These are phyloP conservation scores for Platanthera zijinensis DNA, from an alignment of 106 monocot species.

Conservation along the genomic window DNA sequence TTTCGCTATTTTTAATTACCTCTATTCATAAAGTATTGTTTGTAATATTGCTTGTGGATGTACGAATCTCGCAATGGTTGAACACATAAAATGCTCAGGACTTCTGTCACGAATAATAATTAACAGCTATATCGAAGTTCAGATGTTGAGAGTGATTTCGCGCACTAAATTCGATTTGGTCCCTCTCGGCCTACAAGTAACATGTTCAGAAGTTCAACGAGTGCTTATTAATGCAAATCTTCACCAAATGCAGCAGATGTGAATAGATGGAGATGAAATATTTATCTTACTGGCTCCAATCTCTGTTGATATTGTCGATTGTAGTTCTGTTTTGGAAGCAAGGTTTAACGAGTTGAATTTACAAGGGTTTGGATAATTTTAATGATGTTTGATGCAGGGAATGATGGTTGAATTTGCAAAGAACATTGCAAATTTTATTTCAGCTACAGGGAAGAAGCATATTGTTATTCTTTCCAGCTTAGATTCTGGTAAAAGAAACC, in stretches of 20 bases:
- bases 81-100: too few species aligned
- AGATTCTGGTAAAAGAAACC: slow-evolving; percentile 79
- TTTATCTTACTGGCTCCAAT: neutral
- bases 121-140: too few species aligned
- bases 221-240: too few species aligned
- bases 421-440: slow-evolving; percentile 58
- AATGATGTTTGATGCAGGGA: slow-evolving; percentile 44
- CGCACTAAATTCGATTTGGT: too few species aligned
- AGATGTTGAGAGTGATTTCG: too few species aligned
- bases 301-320: neutral
- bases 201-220: too few species aligned
- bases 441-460: slow-evolving; percentile 61
- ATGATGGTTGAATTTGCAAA: slow-evolving; percentile 87
- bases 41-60: too few species aligned
- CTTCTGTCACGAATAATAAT: too few species aligned
- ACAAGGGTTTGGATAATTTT: neutral
- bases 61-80: too few species aligned
- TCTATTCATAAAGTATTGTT: too few species aligned
- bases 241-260: neutral
- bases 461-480: slow-evolving; percentile 84
- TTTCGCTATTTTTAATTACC: too few species aligned
- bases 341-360: neutral
- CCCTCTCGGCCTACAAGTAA: too few species aligned
- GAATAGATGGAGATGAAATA: neutral
- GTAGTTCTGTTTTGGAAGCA: neutral